Evolutionary conservation across 2,329 filamentous ascomycete species (phyloP).

Genomic region (Chrysoporthe deuterocubensis): DNA sequence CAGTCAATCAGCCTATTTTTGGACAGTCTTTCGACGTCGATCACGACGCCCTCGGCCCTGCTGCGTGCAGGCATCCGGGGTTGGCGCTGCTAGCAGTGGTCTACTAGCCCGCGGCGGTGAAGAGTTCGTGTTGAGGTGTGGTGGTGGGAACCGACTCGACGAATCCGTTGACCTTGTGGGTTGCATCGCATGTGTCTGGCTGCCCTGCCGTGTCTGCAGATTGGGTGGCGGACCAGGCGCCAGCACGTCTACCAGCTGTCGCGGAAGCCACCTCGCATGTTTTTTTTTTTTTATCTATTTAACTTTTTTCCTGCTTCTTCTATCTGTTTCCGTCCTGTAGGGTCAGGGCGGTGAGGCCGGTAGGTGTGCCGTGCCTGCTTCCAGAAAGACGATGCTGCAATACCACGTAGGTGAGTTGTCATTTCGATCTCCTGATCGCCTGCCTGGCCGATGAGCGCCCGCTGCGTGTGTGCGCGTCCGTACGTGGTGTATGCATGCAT

Average conservation of each 20-base stretch:
- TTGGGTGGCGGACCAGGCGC: too few species aligned
- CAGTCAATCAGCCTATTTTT: conserved; percentile 8
- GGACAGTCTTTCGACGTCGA: neutral
- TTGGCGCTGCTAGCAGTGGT: neutral
- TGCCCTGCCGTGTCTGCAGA: too few species aligned
- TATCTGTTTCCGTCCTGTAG: too few species aligned
- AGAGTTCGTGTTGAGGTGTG: neutral
- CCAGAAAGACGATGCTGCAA: conserved; percentile 6
- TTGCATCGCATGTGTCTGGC: neutral
- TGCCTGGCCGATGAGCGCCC: neutral
- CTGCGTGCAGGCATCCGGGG: conserved; percentile 3
- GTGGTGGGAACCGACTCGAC: neutral
- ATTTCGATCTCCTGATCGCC: conserved; percentile 10
- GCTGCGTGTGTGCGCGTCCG: conserved; percentile 5
- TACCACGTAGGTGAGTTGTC: conserved; percentile 12
- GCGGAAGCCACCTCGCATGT: neutral
- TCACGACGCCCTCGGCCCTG: neutral
- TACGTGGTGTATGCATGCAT: neutral
- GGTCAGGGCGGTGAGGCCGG: neutral
- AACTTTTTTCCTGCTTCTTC: neutral
- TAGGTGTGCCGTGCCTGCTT: neutral
- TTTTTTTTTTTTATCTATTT: neutral
- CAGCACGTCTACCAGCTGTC: too few species aligned
- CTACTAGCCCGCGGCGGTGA: neutral
- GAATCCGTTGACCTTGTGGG: neutral